Percentiles rank a stretch among this genome's conserved stretches.
These are phyloP conservation scores for Cutaneotrichosporon cutaneum DNA, from an alignment of 1,284 basidiomycete species.

Conservation along the genomic window DNA sequence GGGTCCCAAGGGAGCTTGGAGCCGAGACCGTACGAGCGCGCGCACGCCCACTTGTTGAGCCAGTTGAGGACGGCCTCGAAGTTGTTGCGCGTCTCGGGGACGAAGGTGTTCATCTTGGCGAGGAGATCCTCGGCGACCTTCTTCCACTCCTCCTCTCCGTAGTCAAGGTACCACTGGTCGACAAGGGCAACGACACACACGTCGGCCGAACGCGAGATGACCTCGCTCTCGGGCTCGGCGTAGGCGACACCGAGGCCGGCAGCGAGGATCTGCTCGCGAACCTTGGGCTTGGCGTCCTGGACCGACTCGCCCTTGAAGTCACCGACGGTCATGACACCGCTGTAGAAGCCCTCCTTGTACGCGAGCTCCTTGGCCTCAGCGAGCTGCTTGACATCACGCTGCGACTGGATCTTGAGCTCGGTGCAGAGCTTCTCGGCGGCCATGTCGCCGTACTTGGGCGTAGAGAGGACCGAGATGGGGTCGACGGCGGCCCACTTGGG, in stretches of 20 bases:
- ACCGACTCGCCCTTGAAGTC: constrained; percentile 84
- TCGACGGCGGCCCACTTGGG: constrained; percentile 83
- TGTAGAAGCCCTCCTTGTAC: constrained; percentile 98
- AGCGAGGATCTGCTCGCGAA: constrained; percentile 79
- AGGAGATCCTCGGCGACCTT: constrained; percentile 79
- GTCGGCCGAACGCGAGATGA: constrained; percentile 85
- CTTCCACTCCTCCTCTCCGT: constrained; percentile 89
- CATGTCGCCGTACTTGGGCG: constrained; percentile 88
- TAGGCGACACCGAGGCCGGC: constrained; percentile 80
- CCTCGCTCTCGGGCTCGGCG: constrained; percentile 91
- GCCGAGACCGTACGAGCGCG: constrained; percentile 92
- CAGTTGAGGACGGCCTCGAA: constrained; percentile 92
- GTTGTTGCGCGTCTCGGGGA: constrained; percentile 80
- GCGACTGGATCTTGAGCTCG: constrained; percentile 91
- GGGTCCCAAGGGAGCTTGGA: constrained; percentile 97
- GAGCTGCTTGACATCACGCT: constrained; percentile 89
- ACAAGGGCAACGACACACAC: constrained; percentile 97
- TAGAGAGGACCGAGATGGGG: constrained; percentile 82
- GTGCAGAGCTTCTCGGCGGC: constrained; percentile 84
- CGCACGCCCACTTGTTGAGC: constrained; percentile 99
- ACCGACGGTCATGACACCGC: constrained; percentile 84
- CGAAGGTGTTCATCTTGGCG: constrained; percentile 85
- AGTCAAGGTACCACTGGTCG: constrained; percentile 99
- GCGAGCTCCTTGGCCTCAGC: constrained; percentile 96
- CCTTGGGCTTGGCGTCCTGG: constrained; percentile 86